Conservation (phyloP, 2,329 filamentous ascomycete species). For the Capronia coronata region DNA sequence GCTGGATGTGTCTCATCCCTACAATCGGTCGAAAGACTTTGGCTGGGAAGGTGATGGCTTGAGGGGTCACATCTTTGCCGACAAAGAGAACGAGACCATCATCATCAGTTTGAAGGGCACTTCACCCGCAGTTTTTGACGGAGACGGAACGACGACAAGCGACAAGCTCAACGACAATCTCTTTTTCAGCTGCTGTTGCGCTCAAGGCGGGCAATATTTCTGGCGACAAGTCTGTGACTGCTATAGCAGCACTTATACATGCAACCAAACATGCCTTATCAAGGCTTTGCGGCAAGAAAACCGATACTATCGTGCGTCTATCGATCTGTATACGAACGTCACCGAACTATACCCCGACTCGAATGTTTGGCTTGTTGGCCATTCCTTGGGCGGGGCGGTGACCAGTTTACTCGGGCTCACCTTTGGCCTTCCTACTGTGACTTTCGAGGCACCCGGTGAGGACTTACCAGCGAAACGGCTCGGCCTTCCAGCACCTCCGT, state of each 20-base stretch:
- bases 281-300: constrained; percentile 72
- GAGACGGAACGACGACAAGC: constrained; percentile 92
- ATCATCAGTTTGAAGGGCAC: constrained; percentile 93
- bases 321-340: constrained; percentile 87
- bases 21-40: constrained; percentile 82
- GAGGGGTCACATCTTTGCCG: constrained; percentile 85
- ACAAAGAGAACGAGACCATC: constrained; percentile 76
- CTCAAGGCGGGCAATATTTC: constrained; percentile 79
- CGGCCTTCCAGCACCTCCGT: constrained; percentile 78
- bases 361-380: constrained; percentile 82
- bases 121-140: constrained; percentile 83
- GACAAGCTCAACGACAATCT: constrained; percentile 98
- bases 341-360: constrained; percentile 79
- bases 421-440: constrained; percentile 83
- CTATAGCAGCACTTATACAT: constrained; percentile 76
- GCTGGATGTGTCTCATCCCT: constrained; percentile 70
- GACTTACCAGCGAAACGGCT: constrained; percentile 78
- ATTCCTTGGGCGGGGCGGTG: constrained; percentile 86
- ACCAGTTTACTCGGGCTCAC: constrained; percentile 84
- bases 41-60: constrained; percentile 88
- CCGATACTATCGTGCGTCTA: constrained; percentile 81
- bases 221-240: constrained; percentile 94
- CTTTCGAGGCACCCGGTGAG: constrained; percentile 88
- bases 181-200: constrained; percentile 97
- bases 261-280: constrained; percentile 84